Percentiles rank a stretch among this genome's conserved stretches.
Conservation (phyloP, 139 green algal species). For the Diplosphaera chodatii region DNA sequence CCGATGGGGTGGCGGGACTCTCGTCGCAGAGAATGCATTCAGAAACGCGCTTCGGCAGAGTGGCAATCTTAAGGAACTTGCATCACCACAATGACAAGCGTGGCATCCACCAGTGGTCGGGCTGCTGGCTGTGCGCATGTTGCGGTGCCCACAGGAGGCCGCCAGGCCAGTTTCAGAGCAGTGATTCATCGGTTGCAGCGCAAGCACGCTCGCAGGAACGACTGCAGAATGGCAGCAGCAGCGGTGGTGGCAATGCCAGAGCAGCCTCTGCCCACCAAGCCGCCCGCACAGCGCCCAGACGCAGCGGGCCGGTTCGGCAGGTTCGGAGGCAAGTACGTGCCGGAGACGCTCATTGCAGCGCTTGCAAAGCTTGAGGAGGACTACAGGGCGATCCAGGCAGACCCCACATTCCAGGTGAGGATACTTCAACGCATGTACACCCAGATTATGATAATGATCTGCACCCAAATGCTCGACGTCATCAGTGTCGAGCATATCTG, state of each 20-base stretch:
- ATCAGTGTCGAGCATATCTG: too few relatives aligned
- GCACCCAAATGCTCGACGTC: too few relatives aligned
- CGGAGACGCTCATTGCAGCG: constrained; percentile 93
- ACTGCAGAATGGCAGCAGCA: not conserved
- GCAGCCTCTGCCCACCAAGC: not conserved
- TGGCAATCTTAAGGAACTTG: too few relatives aligned
- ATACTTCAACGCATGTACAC: not conserved
- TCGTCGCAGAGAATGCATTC: too few relatives aligned
- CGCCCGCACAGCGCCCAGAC: constrained; percentile 57
- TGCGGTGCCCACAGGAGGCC: not conserved
- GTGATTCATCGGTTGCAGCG: not conserved
- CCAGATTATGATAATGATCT: too few relatives aligned
- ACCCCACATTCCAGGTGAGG: constrained; percentile 67
- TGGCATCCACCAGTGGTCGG: not conserved
- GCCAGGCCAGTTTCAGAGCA: not conserved
- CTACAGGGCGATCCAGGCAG: constrained; percentile 61
- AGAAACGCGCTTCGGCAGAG: too few relatives aligned
- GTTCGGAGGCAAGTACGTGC: constrained; percentile 97
- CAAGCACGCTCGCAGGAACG: not conserved
- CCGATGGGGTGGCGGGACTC: too few relatives aligned
- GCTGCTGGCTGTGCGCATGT: not conserved
- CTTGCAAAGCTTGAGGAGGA: constrained; percentile 78
- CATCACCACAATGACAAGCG: not conserved
- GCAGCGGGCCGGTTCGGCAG: constrained; percentile 69
- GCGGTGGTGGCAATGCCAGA: not conserved